Evolutionary conservation across 169 alveolate species (phyloP).

Genomic region (Plasmodium blacklocki): DNA sequence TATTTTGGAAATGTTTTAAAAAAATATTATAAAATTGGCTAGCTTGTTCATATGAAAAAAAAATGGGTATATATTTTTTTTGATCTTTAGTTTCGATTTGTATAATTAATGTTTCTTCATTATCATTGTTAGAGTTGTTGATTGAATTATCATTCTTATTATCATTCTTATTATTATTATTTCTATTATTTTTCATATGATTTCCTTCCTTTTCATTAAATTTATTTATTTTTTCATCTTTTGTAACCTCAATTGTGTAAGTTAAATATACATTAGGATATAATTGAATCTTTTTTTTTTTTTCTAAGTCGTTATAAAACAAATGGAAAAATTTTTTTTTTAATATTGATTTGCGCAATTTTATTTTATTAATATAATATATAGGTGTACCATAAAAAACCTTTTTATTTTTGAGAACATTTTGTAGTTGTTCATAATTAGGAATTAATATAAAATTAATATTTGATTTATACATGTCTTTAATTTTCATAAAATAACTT

Average conservation of each 20-base stretch:
- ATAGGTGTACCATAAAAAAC: slow-evolving; percentile 69
- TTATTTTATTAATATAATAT: slow-evolving; percentile 54
- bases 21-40: slow-evolving; percentile 44
- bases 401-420: slow-evolving; percentile 53
- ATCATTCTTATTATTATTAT: no score
- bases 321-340: slow-evolving; percentile 57
- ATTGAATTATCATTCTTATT: no score
- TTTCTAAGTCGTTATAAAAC: slow-evolving; percentile 21
- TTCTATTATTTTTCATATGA: no score
- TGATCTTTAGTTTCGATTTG: slow-evolving; percentile 52
- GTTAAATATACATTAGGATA: slow-evolving; percentile 54
- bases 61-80: slow-evolving; percentile 64
- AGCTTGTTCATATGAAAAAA: slow-evolving; percentile 67
- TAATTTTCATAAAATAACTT: slow-evolving; percentile 34
- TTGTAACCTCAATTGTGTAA: slow-evolving; percentile 19
- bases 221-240: background rate
- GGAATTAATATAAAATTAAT: slow-evolving; percentile 61
- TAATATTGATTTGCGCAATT: slow-evolving; percentile 20
- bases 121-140: background rate
- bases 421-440: slow-evolving; percentile 36
- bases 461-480: slow-evolving; percentile 10
- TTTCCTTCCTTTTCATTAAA: background rate
- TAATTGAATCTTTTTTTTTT: slow-evolving; percentile 20
- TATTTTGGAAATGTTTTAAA: slow-evolving; percentile 22
- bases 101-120: slow-evolving; percentile 17